Conservation (phyloP, 768 basidiomycete genomes). For the Termitomyces sp. region DNA sequence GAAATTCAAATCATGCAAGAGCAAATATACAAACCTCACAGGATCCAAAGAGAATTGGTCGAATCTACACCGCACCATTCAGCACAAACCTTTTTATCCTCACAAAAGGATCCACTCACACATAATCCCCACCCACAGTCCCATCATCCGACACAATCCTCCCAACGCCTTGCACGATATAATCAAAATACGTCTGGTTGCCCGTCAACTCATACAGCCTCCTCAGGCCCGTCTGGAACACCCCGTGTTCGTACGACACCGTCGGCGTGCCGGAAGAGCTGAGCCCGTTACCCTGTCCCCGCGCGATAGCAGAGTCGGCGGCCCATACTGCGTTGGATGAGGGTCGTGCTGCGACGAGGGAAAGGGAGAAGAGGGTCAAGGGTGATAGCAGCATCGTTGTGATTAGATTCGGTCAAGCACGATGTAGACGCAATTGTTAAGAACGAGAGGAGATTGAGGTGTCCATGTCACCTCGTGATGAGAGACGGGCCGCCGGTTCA, state of each 20-base stretch:
- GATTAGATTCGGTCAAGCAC: neutral
- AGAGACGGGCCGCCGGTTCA: constrained; percentile 7
- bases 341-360: constrained; percentile 21
- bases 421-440: neutral
- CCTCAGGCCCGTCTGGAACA: constrained; percentile 34
- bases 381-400: neutral
- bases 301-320: constrained; percentile 38
- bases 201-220: constrained; percentile 33
- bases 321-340: constrained; percentile 40
- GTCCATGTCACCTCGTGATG: constrained; percentile 8
- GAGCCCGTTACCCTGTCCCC: constrained; percentile 40
- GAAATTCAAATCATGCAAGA: neutral
- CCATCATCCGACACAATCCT: constrained; percentile 38
- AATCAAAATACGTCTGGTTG: constrained; percentile 36
- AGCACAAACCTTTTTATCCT: neutral
- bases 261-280: constrained; percentile 24
- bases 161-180: constrained; percentile 32
- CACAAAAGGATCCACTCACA: constrained; percentile 16
- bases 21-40: constrained; percentile 22
- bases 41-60: constrained; percentile 31
- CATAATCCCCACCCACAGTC: constrained; percentile 35
- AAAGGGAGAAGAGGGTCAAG: neutral
- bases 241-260: constrained; percentile 38
- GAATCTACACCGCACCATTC: constrained; percentile 21
- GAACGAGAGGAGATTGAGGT: neutral